Base-by-base conservation (phyloP, 345 rosid genomes). In the Linum usitatissimum region DNA sequence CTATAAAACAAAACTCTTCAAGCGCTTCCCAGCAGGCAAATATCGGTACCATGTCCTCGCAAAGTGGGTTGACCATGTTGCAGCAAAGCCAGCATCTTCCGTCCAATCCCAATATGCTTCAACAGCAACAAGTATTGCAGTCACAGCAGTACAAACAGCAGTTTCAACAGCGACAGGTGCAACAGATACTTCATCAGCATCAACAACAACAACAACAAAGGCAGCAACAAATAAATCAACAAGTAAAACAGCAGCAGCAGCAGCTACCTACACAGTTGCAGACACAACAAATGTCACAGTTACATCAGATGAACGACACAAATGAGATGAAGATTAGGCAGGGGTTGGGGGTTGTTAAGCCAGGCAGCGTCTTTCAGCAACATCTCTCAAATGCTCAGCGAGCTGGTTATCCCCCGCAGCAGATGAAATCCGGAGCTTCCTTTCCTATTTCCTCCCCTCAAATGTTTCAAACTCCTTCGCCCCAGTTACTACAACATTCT, bases 371-470 rank as follows among this genome's bases (percentile, higher is more conserved):
- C 65, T 84, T 80, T 71, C 97, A 81, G 74, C 97, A 80, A 58
- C 95, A 84, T 71, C 78, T 75, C 60, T 64, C 82, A 3, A 70
- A 72, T 55, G 78, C 80, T 66, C 95, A 86, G 73, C 91, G 88
- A 17, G 53, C 77, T 36, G 60, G 76, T 65, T 90, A 83, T 79
- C 55, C 87, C 54, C 90, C 75, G 71, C 92, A 83, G 72, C 95
- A 78, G 69, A 71, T 83, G 77, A 90, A 86, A 74, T 66, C 83
- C 23, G 97, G 84, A 66, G 42, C 86, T 18, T 72, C 87, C 28
- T 88, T 80, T 75, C 71, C 91, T 63, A 80, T 74, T 65, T 81
- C 95, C 68, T 85, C 95, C 18, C 89, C 98, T 61, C 98, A 92
- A 62, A 72, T 79, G 65, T 74, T 81, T 67, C 95, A 74, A 77